Evolutionary conservation across 805 yeast species (phyloP), one percentile per base, ranked within the genome.

Genomic region (Ascoidea rubescens): DNA sequence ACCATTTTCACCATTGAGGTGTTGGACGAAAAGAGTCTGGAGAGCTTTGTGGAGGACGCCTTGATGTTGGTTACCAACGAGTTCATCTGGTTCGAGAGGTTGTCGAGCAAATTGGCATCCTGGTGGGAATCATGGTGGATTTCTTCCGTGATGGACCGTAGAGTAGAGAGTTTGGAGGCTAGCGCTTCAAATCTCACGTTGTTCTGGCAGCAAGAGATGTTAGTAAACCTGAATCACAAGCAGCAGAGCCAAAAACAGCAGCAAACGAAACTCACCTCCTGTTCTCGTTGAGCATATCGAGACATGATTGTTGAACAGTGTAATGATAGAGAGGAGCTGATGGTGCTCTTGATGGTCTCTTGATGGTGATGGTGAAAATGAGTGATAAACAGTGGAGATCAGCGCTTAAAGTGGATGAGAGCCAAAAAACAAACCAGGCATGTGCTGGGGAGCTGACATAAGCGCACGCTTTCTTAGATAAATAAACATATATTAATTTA

Each of bases 81-180:
- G 4, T 37, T 14, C 8, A 37, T 37, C 14, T 37, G 43, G 4
- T 37, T 37, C 8, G 8, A 10, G 8, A 37, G 14, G 14, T 37
- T 37, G 14, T 37, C 14, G 14, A 37, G 14, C 14, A 37, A 10
- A 10, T 8, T 37, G 8, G 14, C 8, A 10, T 37, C 43, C 14
- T 37, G 14, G 8, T 37, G 14, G 14, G 43, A 10, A 10, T 14
- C 43, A 52, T 69, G 66, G 58, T 82, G 78, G 44, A 84, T 81
- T 54, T 84, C 91, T 56, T 77, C 76, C 51, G 87, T 84, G 31
- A 85, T 78, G 52, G 71, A 71, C 54, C 86, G 74, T 58, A 84
- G 75, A 1, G 81, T 72, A 1, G 87, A 74, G 45, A 84, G 69
- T 62, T 84, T 84, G 50, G 74, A 71, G 2, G 90, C 86, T 28